phyloP scores from a whole-genome alignment of 2,329 filamentous ascomycete species.

The Colletotrichum navitas region DNA sequence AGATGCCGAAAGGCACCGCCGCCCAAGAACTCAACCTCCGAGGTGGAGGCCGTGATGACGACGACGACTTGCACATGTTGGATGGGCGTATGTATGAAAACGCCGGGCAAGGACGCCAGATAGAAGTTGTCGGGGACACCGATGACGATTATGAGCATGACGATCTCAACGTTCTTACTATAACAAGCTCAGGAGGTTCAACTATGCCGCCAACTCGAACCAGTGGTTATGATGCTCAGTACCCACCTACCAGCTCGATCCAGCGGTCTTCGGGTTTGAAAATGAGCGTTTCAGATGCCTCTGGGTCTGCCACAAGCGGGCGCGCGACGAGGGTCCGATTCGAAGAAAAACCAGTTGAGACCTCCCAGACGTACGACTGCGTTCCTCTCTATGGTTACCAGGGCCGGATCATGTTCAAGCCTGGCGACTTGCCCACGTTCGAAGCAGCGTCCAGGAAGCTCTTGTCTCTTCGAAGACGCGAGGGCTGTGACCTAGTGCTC shows the following conservation, averaged over 20 bases:
- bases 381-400: constrained; percentile 46
- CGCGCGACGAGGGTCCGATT: neutral
- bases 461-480: constrained; percentile 41
- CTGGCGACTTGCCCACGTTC: constrained; percentile 43
- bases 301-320: neutral
- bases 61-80: constrained; percentile 9
- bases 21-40: constrained; percentile 22
- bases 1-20: constrained; percentile 6
- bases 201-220: neutral
- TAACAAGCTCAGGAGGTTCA: neutral
- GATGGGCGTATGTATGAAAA: neutral
- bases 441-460: constrained; percentile 45
- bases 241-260: neutral
- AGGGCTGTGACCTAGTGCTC: constrained; percentile 25
- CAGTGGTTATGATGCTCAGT: neutral
- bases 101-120: neutral
- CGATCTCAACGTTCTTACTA: neutral
- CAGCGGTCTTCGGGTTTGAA: neutral
- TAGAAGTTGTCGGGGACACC: neutral
- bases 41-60: constrained; percentile 21
- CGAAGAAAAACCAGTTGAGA: neutral
- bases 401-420: constrained; percentile 50
- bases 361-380: neutral
- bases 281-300: neutral
- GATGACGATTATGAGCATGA: neutral